Percentiles rank a stretch among this genome's conserved stretches.
Conservation (phyloP, 352 stramenopile species). For the Phytophthora pistaciae region DNA sequence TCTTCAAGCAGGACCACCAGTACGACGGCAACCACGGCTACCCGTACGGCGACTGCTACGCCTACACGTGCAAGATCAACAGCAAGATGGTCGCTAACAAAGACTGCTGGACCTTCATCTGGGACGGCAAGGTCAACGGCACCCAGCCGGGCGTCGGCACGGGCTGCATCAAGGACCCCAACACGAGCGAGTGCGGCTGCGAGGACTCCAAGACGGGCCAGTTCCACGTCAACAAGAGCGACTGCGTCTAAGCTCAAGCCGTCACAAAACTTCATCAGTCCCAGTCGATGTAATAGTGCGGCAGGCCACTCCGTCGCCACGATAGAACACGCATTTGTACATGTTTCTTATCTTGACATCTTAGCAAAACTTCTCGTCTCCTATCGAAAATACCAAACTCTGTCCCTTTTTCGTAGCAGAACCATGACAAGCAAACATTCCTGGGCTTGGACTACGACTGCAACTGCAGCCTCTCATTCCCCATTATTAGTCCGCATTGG, state of each 20-base stretch:
- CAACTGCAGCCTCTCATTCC: background rate
- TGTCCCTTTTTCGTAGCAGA: too few species aligned
- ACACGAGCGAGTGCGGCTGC: conserved; percentile 36
- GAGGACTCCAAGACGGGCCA: conserved; percentile 39
- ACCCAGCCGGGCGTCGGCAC: conserved; percentile 24
- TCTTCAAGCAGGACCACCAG: conserved; percentile 41
- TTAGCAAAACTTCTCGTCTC: too few species aligned
- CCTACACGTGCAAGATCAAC: conserved; percentile 34
- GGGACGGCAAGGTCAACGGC: conserved; percentile 30
- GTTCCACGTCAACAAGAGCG: conserved; percentile 31
- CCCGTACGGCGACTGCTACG: conserved; percentile 40
- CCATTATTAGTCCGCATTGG: background rate
- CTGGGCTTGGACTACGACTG: background rate
- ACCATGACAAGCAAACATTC: background rate
- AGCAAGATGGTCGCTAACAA: conserved; percentile 28
- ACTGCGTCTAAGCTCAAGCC: conserved; percentile 21
- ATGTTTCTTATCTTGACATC: too few species aligned
- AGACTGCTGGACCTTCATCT: conserved; percentile 52
- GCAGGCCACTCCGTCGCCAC: background rate
- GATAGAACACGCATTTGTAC: background rate
- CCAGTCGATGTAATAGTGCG: conserved; percentile 10
- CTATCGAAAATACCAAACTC: too few species aligned
- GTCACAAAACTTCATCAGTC: background rate
- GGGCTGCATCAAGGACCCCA: conserved; percentile 38
- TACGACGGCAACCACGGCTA: conserved; percentile 43